A percentile compares a stretch with the other conserved stretches of the same genome.
Evolutionary conservation across 352 stramenopile species (phyloP).

Genomic region (Phytophthora melonis): DNA sequence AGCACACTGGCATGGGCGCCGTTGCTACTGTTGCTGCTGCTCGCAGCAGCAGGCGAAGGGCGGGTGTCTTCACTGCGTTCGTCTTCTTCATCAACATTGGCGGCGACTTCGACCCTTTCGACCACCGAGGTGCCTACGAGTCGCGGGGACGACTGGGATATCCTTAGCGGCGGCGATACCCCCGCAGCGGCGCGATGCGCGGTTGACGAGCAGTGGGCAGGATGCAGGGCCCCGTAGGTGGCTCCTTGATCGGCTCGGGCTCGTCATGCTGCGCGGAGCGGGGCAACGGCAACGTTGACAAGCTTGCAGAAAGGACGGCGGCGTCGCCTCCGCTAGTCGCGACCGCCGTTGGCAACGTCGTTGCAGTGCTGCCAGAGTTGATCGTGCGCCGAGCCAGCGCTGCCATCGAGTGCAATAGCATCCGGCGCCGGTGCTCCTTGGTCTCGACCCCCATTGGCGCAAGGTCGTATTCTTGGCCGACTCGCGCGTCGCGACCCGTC

Average conservation of each 20-base stretch:
- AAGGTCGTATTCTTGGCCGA: constrained; percentile 26
- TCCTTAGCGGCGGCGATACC: constrained; percentile 18
- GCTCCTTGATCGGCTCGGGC: constrained; percentile 24
- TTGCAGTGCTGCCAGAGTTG: constrained; percentile 17
- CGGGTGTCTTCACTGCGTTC: constrained; percentile 16
- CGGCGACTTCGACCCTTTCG: constrained; percentile 15
- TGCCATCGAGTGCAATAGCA: constrained; percentile 53
- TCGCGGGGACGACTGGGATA: constrained; percentile 39
- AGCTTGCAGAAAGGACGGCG: constrained; percentile 37
- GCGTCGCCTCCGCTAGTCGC: constrained; percentile 26
- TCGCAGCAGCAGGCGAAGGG: not conserved
- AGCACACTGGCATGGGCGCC: not conserved
- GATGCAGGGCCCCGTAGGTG: constrained; percentile 21
- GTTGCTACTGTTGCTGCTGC: constrained; percentile 12
- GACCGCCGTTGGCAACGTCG: constrained; percentile 8
- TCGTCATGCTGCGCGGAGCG: constrained; percentile 18
- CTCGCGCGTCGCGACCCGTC: constrained; percentile 31
- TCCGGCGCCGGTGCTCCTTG: constrained; percentile 44
- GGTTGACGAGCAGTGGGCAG: constrained; percentile 15
- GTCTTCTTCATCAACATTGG: constrained; percentile 26
- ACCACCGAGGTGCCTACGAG: constrained; percentile 33
- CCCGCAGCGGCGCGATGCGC: constrained; percentile 20
- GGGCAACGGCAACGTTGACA: constrained; percentile 34
- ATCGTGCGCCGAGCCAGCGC: constrained; percentile 37
- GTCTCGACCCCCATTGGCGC: constrained; percentile 47